Evolutionary conservation across 176 grass and related monocot species (phyloP).

Genomic region (Sorghum bicolor): DNA sequence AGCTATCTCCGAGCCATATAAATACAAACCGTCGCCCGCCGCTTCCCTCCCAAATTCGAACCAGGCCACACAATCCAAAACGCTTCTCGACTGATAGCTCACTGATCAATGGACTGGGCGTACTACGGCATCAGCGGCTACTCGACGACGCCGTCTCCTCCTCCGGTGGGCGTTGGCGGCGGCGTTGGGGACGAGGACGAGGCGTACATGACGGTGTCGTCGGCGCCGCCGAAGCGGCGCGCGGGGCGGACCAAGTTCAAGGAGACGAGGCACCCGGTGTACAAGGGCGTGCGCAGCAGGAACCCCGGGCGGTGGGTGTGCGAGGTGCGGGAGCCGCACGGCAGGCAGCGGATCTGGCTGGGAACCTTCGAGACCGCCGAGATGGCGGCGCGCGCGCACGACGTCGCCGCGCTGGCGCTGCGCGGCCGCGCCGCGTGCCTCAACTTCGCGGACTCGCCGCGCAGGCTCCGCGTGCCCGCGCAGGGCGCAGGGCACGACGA

Average conservation of each 20-base stretch:
- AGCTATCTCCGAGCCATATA: not conserved
- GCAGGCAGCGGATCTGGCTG: constrained; percentile 64
- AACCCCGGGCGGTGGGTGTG: constrained; percentile 73
- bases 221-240: constrained; percentile 58
- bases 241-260: constrained; percentile 74
- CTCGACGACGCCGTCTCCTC: constrained; percentile 20
- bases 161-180: constrained; percentile 3
- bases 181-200: constrained; percentile 14
- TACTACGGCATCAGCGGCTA: not conserved
- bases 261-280: constrained; percentile 76
- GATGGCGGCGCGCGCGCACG: constrained; percentile 86
- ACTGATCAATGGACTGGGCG: constrained; percentile 5
- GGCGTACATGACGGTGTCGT: constrained; percentile 66
- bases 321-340: constrained; percentile 67
- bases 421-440: constrained; percentile 67
- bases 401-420: constrained; percentile 70
- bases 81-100: not conserved
- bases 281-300: constrained; percentile 64
- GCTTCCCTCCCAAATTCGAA: constrained; percentile 28
- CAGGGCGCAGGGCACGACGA: constrained; percentile 38
- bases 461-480: constrained; percentile 43
- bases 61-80: not conserved
- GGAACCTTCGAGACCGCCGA: constrained; percentile 80
- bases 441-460: constrained; percentile 81
- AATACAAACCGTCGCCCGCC: constrained; percentile 1